Evolutionary conservation across 2,329 filamentous ascomycete species (phyloP).

Genomic region (Pyrenochaeta sp.): DNA sequence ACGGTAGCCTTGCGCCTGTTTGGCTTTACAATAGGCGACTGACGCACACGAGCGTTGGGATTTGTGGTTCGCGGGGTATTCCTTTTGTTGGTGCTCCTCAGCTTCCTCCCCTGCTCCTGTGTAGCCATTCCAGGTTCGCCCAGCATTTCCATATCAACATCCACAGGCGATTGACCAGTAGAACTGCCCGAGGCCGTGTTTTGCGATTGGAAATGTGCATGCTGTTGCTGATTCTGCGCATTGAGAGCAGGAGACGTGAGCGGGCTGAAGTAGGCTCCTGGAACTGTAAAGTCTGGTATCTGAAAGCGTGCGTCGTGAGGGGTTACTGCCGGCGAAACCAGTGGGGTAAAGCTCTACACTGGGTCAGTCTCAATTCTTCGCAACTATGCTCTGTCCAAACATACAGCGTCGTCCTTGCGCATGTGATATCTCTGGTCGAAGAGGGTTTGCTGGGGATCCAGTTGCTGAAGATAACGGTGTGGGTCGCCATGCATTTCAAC

Average conservation of each 20-base stretch:
- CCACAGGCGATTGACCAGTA: constrained; percentile 58
- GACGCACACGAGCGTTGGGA: constrained; percentile 62
- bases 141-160: constrained; percentile 55
- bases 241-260: constrained; percentile 81
- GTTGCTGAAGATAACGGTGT: constrained; percentile 63
- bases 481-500: constrained; percentile 73
- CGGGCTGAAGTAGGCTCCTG: constrained; percentile 80
- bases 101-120: constrained; percentile 53
- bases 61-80: constrained; percentile 56
- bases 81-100: constrained; percentile 55
- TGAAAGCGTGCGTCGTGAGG: constrained; percentile 75
- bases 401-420: constrained; percentile 72
- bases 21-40: constrained; percentile 77
- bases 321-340: constrained; percentile 84
- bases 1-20: constrained; percentile 56
- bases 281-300: constrained; percentile 65
- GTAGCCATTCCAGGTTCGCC: constrained; percentile 44
- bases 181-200: constrained; percentile 58
- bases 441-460: constrained; percentile 64
- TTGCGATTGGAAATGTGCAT: constrained; percentile 44
- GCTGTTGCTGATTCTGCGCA: constrained; percentile 66
- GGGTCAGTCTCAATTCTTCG: constrained; percentile 23
- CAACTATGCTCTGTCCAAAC: constrained; percentile 36
- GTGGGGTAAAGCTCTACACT: constrained; percentile 78
- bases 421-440: constrained; percentile 71